Percentiles rank a stretch among this genome's conserved stretches.
These are phyloP conservation scores for Fusarium phyllophilum DNA, from an alignment of 2,329 filamentous ascomycete genomes.

Conservation along the genomic window DNA sequence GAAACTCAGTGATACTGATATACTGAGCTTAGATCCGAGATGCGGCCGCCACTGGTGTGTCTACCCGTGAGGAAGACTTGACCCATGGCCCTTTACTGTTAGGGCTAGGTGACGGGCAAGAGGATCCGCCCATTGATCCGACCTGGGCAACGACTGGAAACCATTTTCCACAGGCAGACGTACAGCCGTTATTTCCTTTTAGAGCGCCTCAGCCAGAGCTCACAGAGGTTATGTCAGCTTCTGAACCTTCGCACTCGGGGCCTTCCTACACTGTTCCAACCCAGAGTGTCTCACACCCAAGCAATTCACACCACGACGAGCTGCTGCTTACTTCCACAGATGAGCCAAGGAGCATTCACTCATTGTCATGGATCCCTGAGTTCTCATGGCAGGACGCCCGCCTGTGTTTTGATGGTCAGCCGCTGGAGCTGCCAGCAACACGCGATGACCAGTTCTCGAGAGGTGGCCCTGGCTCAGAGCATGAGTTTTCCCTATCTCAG, in stretches of 20 bases:
- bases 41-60: rapidly evolving
- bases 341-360: too few relatives aligned
- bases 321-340: too few relatives aligned
- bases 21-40: neutral
- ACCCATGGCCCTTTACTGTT: too few relatives aligned
- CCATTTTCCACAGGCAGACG: rapidly evolving
- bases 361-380: neutral
- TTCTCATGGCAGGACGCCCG: neutral
- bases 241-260: neutral
- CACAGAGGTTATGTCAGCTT: neutral
- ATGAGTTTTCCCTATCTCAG: neutral
- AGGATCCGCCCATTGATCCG: rapidly evolving
- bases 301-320: neutral
- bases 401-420: neutral
- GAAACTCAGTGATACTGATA: rapidly evolving
- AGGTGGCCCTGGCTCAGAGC: neutral
- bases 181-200: rapidly evolving
- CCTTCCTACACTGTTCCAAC: neutral
- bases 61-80: neutral
- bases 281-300: neutral
- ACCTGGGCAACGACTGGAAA: neutral
- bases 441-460: neutral
- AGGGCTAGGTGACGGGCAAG: neutral
- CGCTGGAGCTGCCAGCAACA: neutral
- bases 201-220: rapidly evolving